These are phyloP conservation scores for Pontederia crassipes DNA, from an alignment of 176 grass and related monocot species.

Conservation along the genomic window DNA sequence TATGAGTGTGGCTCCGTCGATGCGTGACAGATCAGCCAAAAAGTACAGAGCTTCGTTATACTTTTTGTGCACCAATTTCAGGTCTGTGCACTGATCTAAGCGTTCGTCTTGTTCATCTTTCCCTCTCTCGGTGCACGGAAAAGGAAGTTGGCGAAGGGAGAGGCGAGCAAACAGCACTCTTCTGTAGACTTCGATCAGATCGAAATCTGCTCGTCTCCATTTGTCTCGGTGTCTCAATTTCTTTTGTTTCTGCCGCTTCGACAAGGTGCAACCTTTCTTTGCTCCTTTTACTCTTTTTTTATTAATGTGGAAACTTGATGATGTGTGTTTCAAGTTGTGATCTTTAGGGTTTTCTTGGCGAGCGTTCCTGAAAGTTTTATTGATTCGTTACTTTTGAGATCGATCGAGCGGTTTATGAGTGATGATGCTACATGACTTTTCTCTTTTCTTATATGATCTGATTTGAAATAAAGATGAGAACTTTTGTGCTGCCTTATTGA, in stretches of 20 bases:
- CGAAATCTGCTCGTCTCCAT: neutral
- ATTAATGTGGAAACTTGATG: neutral
- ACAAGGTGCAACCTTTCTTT: neutral
- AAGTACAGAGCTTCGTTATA: too few species aligned
- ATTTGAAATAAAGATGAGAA: too few species aligned
- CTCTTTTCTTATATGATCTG: neutral
- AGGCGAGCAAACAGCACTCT: neutral
- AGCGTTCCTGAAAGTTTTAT: neutral
- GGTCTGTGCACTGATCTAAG: too few species aligned
- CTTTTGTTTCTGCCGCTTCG: neutral
- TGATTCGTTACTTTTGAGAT: neutral
- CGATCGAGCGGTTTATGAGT: neutral
- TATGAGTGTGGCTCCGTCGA: too few species aligned
- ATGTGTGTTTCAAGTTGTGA: neutral
- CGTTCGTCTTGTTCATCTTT: too few species aligned
- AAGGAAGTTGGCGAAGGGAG: too few species aligned
- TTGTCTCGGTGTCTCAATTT: neutral
- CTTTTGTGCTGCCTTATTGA: too few species aligned
- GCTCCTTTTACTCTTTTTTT: neutral
- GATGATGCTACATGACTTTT: neutral
- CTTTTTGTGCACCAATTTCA: too few species aligned
- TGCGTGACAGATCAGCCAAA: too few species aligned
- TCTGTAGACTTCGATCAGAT: neutral
- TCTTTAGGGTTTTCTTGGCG: neutral
- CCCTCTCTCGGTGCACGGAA: too few species aligned